Evolutionary conservation across 2,329 filamentous ascomycete genomes (phyloP), one percentile per base, ranked within the genome.

Genomic region (Botryotinia calthae): DNA sequence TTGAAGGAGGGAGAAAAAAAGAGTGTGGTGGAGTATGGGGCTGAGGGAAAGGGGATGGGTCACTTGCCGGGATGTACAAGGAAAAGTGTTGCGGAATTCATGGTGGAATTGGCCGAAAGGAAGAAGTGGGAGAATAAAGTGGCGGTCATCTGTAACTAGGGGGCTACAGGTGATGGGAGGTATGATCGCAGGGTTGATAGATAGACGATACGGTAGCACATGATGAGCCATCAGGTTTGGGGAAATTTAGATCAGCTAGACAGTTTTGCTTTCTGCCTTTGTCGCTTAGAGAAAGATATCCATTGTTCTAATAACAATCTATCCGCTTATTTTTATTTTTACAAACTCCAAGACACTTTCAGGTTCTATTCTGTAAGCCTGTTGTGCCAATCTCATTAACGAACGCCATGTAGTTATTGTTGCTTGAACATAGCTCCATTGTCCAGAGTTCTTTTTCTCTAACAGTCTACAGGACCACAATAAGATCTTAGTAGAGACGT

Each of bases 31-130:
- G 70, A 74, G 12, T 70, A 58, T 48, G 72, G 73, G 4, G 72
- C 75, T 25, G 84, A 83, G n/a, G 76, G 76, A 16, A 70, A 70
- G 56, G 76, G 73, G 0, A 58, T 71, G 22, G 74, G 72, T 37
- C 67, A 72, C 42, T 62, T 77, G 72, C 71, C 73, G 1, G 74
- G 70, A 4, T 48, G 75, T 25, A 74, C 56, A 37, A 73, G 73
- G 59, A 64, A 59, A 58, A 74, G 56, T 74, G 83, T 88, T 12
- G 86, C 84, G 14, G 76, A 74, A 25, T 87, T 84, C 77, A 75
- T 87, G 75, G 81, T 87, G 6, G 80, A 84, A 71, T 51, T 28
- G 25, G 70, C 63, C 4, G 63, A 72, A n/a, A 72, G 31, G 8
- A 10, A 40, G 28, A 48, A 4, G 20, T 37, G 54, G 40, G 63